Percentiles rank a stretch among this genome's conserved stretches.
Evolutionary conservation across 108 stramenopile species (phyloP).

Genomic region (Nitzschia palea): DNA sequence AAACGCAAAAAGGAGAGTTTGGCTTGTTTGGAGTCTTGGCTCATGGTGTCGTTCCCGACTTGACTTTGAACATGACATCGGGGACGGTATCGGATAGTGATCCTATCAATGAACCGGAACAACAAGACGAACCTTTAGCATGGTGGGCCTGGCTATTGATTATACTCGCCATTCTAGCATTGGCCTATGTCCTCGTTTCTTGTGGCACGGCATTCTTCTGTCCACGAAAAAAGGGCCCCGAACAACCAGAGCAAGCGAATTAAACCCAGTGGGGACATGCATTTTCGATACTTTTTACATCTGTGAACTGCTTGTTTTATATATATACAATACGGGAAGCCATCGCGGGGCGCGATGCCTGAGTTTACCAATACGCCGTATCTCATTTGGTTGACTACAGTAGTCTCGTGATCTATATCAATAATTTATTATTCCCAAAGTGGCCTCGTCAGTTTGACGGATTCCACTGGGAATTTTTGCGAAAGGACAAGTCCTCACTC

Average conservation of each 20-base stretch:
- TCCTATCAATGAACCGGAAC: not conserved
- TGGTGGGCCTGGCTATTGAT: conserved; percentile 18
- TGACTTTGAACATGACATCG: not conserved
- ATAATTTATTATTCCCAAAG: too few relatives aligned
- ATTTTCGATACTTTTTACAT: too few relatives aligned
- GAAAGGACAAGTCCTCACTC: too few relatives aligned
- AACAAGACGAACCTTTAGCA: not conserved
- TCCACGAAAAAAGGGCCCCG: not conserved
- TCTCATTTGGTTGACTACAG: too few relatives aligned
- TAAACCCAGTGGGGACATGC: too few relatives aligned
- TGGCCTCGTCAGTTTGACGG: too few relatives aligned
- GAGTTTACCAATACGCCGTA: too few relatives aligned
- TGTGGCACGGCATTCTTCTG: conserved; percentile 4
- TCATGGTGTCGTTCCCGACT: conserved; percentile 36
- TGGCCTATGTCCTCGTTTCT: not conserved
- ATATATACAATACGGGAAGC: too few relatives aligned
- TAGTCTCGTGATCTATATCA: too few relatives aligned
- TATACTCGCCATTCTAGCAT: not conserved
- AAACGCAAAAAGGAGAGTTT: conserved; percentile 32
- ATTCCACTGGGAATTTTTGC: too few relatives aligned
- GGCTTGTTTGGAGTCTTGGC: conserved; percentile 62
- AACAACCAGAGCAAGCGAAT: not conserved
- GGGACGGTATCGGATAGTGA: not conserved
- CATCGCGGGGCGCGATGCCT: too few relatives aligned
- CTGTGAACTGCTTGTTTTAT: too few relatives aligned